phyloP scores from a whole-genome alignment of 2,329 filamentous ascomycete genomes.

The Lecanicillium sp. region DNA sequence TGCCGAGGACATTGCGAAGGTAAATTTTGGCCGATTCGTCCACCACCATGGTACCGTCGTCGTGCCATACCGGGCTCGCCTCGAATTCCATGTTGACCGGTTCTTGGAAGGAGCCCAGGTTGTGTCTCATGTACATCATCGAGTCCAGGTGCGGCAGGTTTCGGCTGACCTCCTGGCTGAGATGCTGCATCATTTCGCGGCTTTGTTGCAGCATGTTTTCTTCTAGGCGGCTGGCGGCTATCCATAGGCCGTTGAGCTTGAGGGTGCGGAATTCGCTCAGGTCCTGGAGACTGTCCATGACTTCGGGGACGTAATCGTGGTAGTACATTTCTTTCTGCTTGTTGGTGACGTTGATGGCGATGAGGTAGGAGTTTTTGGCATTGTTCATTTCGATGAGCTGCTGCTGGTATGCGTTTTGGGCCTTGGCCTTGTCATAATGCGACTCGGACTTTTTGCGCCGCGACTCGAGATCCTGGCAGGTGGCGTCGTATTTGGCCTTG shows the following conservation, averaged over 20 bases:
- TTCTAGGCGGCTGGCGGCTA: constrained; percentile 71
- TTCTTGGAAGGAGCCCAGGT: constrained; percentile 74
- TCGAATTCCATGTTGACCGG: constrained; percentile 82
- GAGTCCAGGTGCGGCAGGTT: constrained; percentile 88
- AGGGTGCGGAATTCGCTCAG: constrained; percentile 81
- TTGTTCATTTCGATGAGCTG: constrained; percentile 96
- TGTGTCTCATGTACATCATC: constrained; percentile 97
- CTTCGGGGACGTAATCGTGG: constrained; percentile 89
- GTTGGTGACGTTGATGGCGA: constrained; percentile 93
- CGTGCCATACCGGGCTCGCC: constrained; percentile 93
- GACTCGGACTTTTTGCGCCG: constrained; percentile 91
- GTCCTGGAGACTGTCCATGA: constrained; percentile 89
- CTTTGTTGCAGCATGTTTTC: constrained; percentile 69
- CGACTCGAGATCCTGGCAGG: constrained; percentile 90
- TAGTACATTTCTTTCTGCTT: constrained; percentile 98
- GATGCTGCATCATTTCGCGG: constrained; percentile 61
- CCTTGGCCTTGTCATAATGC: constrained; percentile 90
- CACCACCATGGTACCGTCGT: constrained; percentile 77
- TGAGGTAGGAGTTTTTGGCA: constrained; percentile 95
- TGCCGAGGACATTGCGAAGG: constrained; percentile 82
- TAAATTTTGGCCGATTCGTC: constrained; percentile 87
- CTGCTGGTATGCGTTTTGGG: constrained; percentile 84
- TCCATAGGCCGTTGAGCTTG: constrained; percentile 83
- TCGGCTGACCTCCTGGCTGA: constrained; percentile 73
- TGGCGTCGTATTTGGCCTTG: constrained; percentile 87